Evolutionary conservation across 129 eudicot genomes (phyloP).

Genomic region (Lactuca saligna): DNA sequence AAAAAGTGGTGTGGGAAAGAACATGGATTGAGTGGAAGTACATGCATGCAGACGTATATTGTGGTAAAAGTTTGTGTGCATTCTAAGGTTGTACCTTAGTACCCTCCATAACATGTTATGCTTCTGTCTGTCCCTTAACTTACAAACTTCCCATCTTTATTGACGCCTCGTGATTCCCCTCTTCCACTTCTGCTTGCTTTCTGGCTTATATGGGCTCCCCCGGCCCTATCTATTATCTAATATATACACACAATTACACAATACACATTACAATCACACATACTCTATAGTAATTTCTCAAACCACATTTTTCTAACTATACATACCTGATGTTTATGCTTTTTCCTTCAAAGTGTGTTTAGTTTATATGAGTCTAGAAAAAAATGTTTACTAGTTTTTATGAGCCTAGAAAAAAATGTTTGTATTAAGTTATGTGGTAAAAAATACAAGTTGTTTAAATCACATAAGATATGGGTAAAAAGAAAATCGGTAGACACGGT

Average conservation of each 20-base stretch:
- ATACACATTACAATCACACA: too few species aligned
- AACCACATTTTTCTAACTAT: background rate
- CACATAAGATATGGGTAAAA: too few species aligned
- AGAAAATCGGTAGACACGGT: too few species aligned
- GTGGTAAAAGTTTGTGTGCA: conserved; percentile 30
- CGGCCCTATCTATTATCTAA: too few species aligned
- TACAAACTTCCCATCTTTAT: conserved; percentile 27
- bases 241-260: too few species aligned
- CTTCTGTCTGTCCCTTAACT: conserved; percentile 29
- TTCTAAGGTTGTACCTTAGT: conserved; percentile 31
- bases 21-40: conserved; percentile 19
- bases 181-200: background rate
- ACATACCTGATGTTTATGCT: background rate
- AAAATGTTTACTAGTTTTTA: too few species aligned
- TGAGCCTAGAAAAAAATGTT: too few species aligned
- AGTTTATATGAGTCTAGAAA: too few species aligned
- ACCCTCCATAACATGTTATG: conserved; percentile 31
- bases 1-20: background rate
- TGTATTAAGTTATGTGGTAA: too few species aligned
- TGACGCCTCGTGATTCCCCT: conserved; percentile 27
- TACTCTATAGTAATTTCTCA: too few species aligned
- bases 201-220: conserved; percentile 14
- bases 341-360: background rate
- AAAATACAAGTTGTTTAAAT: too few species aligned
- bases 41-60: conserved; percentile 32